A percentile compares a stretch with the other conserved stretches of the same genome.
phyloP scores from a whole-genome alignment of 352 stramenopile genomes.

The Globisporangium radiosum region DNA sequence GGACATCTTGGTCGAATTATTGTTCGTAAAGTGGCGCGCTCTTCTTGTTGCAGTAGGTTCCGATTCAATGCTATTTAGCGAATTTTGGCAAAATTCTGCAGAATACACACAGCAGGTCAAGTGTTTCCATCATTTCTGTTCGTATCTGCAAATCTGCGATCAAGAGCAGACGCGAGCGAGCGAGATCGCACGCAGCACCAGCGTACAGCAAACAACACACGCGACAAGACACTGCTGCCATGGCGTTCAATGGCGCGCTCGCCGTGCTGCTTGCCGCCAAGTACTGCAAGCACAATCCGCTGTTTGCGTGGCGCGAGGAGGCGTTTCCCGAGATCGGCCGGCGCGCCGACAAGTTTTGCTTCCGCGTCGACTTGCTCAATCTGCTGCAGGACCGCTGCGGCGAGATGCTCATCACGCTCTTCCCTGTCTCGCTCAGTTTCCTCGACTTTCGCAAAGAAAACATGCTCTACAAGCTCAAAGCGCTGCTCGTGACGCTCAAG shows the following conservation, averaged over 20 bases:
- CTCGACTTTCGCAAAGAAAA: constrained; percentile 54
- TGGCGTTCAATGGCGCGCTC: constrained; percentile 41
- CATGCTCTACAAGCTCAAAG: constrained; percentile 65
- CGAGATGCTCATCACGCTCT: constrained; percentile 55
- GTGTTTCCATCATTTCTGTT: too few relatives aligned
- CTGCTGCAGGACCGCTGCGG: constrained; percentile 42
- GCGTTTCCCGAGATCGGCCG: constrained; percentile 48
- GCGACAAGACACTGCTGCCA: background rate
- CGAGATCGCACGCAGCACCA: too few relatives aligned
- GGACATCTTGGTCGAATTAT: too few relatives aligned
- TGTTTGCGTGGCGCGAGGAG: constrained; percentile 70
- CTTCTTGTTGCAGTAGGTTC: too few relatives aligned
- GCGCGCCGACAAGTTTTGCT: constrained; percentile 60
- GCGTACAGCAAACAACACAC: too few relatives aligned
- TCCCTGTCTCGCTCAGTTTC: constrained; percentile 48
- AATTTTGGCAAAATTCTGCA: too few relatives aligned
- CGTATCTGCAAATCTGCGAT: too few relatives aligned
- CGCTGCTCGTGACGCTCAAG: constrained; percentile 70
- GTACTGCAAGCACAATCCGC: constrained; percentile 59
- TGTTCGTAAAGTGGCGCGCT: too few relatives aligned
- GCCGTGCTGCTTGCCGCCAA: constrained; percentile 74
- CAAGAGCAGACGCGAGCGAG: too few relatives aligned
- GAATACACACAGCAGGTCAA: too few relatives aligned
- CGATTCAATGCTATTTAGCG: too few relatives aligned
- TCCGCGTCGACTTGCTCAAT: constrained; percentile 67